These are phyloP conservation scores for Apiospora malaysiana DNA, from an alignment of 2,329 filamentous ascomycete species.

Conservation along the genomic window DNA sequence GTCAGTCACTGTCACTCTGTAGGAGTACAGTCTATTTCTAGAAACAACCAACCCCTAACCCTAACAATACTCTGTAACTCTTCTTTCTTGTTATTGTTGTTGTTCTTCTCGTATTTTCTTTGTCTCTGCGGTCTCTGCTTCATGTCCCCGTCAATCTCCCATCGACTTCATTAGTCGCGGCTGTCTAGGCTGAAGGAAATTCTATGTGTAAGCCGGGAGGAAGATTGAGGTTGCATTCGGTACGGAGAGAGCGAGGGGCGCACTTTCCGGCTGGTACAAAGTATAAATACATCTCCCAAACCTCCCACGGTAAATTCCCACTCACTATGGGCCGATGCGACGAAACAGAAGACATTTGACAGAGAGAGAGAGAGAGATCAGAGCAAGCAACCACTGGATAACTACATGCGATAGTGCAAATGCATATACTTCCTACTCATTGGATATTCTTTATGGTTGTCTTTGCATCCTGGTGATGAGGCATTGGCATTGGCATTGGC, in stretches of 20 bases:
- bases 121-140: background rate
- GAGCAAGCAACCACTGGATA: background rate
- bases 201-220: constrained; percentile 12
- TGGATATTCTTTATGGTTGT: background rate
- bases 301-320: constrained; percentile 8
- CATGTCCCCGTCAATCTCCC: background rate
- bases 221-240: constrained; percentile 18
- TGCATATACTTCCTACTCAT: background rate
- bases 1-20: background rate
- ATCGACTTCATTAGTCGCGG: background rate
- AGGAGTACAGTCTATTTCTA: background rate
- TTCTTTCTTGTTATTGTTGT: background rate
- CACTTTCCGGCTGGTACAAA: constrained; percentile 18
- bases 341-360: constrained; percentile 5
- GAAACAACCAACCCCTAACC: background rate
- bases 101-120: background rate
- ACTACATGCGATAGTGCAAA: background rate
- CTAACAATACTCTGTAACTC: background rate
- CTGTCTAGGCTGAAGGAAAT: background rate
- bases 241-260: constrained; percentile 15
- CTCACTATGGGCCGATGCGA: constrained; percentile 10
- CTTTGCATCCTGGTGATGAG: background rate
- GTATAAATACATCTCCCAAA: constrained; percentile 10
- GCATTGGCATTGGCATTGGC: no score
- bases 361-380: background rate